Percentiles rank a stretch among this genome's conserved stretches.
These are phyloP conservation scores for Camellia japonica DNA, from an alignment of 148 eudicot species.

Conservation along the genomic window DNA sequence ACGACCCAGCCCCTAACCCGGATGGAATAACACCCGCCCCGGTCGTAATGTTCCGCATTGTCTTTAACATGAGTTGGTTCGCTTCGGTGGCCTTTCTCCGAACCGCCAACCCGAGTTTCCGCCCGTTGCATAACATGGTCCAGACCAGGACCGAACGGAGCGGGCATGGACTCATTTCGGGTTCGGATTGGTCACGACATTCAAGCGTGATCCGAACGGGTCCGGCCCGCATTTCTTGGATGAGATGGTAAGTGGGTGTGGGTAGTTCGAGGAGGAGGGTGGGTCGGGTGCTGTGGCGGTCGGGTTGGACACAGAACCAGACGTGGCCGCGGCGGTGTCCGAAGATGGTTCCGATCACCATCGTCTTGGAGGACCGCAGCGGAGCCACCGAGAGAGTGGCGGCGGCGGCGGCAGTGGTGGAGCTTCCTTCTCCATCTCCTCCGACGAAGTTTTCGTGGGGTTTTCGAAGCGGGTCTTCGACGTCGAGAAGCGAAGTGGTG, in stretches of 20 bases:
- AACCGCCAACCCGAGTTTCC: slow-evolving; percentile 69
- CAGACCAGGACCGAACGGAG: slow-evolving; percentile 65
- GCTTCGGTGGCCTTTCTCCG: slow-evolving; percentile 49
- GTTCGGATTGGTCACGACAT: slow-evolving; percentile 24
- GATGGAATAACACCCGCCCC: slow-evolving; percentile 82
- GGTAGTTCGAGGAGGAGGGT: slow-evolving; percentile 75
- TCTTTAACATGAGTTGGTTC: slow-evolving; percentile 45
- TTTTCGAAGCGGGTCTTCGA: not conserved
- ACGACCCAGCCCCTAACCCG: slow-evolving; percentile 25
- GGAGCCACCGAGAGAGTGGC: slow-evolving; percentile 28
- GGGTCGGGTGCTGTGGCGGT: slow-evolving; percentile 59
- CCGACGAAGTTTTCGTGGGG: not conserved
- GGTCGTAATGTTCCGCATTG: slow-evolving; percentile 61
- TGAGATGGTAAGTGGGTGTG: slow-evolving; percentile 51
- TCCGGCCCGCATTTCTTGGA: slow-evolving; percentile 69
- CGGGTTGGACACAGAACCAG: slow-evolving; percentile 74
- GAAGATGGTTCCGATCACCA: slow-evolving; percentile 83
- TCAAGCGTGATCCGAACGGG: slow-evolving; percentile 65
- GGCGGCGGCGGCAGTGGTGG: not conserved
- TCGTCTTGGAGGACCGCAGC: slow-evolving; percentile 63
- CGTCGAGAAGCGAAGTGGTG: slow-evolving; percentile 72
- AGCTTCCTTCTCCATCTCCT: slow-evolving; percentile 13
- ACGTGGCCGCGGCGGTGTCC: slow-evolving; percentile 80
- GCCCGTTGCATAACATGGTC: slow-evolving; percentile 72
- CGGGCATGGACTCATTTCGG: slow-evolving; percentile 49